Base-by-base conservation (phyloP, 2,329 filamentous ascomycete genomes). In the Phaeosphaeriaceae sp. region DNA sequence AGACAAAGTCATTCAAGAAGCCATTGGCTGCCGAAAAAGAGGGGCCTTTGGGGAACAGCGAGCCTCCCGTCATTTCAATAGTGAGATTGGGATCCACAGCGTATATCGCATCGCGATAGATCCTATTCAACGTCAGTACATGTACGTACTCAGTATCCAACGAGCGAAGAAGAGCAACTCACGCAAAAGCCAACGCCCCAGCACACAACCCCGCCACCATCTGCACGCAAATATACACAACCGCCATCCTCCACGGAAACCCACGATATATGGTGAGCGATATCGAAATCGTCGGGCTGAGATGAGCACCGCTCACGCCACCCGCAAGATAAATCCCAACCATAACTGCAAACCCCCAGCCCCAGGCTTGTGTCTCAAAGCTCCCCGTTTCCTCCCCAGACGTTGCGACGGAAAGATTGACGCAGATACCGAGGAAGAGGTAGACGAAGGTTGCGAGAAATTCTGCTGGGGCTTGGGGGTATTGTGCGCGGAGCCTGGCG, bases 1-100 rank as follows among this genome's bases (percentile, higher is more conserved):
- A 84, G 41, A 90, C 74, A 52, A 89, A 87, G 58, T 90, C 87
- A 35, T 83, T 87, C 64, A 89, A 87, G 71, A 89, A 87, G 68
- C 87, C 84, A n/a, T 81, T 81, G 0, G 83, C 82, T 35, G 80
- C 82, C 1, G 83, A 85, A 77, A 90, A 78, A 67, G 88, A 84
- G 0, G 74, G 61, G 3, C 62, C 62, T 56, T 50, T 83, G 78
- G 0, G 87, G 85, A 63, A 88, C 64, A 90, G 89, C 46, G 90
- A 20, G 74, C 67, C 7, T 76, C 81, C 33, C 73, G 67, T 65
- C 15, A 63, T 51, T 21, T 61, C 56, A 6, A 63, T 61, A 1
- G 68, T 67, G 8, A 66, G 54, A 4, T 47, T 44, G 12, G 80
- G 44, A 82, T 87, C 72, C 87, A 86, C 61, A 12, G 74, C 62